Base-by-base conservation (phyloP, 768 basidiomycete genomes). In the Tricholomella constricta region DNA sequence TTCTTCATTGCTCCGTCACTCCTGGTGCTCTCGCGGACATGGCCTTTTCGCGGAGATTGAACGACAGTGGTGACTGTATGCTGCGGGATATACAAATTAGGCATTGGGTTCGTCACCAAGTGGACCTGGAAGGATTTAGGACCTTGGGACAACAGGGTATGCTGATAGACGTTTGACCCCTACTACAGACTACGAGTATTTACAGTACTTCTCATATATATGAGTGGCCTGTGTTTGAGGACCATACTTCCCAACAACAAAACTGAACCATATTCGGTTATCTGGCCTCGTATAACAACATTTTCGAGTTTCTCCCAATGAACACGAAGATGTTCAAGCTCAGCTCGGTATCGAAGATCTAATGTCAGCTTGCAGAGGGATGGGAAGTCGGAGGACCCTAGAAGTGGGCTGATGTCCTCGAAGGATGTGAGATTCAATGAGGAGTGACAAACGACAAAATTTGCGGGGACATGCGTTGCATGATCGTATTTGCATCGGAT, bases 31-130 rank as follows among this genome's bases (percentile, higher is more conserved):
- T 56, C 20, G 26, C 23, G 6, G 27, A 17, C 2, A 56, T 56
- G 55, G 42, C 32, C 4, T 45, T 38, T 6, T 56, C 51, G 1
- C 51, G 55, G 20, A 45, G 37, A 10, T 40, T 41, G 5, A 26
- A 26, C 3, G 22, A 15, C 15, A 35, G 23, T 12, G 29, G 20
- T 2, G 3, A 36, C 4, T 22, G 27, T 12, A 23, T 45, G 32
- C 45, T 56, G 0, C 35, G 14, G 6, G n/a, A 31, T 8, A 7
- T 56, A 31, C 12, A 52, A 14, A 35, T 56, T 6, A 32, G 15
- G 14, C 40, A 22, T 47, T 52, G 55, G 51, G 27, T 14, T 9
- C 3, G 20, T 22, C 48, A 56, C 36, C 19, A 19, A 11, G 29
- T 36, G 8, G 54, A 55, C 15, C 7, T 45, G 22, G 35, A 36